A percentile compares a stretch with the other conserved stretches of the same genome.
phyloP scores from a whole-genome alignment of 1,139 yeast species.

The Eremothecium cymbalariae region DNA sequence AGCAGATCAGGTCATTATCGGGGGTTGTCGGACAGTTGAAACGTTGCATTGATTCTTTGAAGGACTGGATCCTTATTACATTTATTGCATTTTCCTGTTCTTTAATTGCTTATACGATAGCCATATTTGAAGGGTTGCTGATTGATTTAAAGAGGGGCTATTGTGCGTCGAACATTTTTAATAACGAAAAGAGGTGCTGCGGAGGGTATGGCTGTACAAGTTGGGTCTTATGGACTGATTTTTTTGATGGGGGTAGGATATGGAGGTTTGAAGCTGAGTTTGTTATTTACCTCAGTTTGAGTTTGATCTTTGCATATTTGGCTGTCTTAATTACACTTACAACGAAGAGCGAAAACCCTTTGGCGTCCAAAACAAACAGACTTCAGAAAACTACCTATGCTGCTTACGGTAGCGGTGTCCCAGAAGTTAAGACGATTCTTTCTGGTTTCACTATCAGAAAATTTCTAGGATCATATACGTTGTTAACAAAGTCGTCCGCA shows the following conservation, averaged over 20 bases:
- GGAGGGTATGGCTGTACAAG: conserved; percentile 31
- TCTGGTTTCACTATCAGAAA: conserved; percentile 50
- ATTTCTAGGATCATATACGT: conserved; percentile 49
- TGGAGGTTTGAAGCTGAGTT: conserved; percentile 31
- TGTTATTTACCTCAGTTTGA: conserved; percentile 36
- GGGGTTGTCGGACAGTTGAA: conserved; percentile 32
- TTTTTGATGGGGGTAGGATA: conserved; percentile 11
- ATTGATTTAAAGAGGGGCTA: conserved; percentile 52
- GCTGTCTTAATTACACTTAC: conserved; percentile 44
- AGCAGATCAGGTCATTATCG: conserved; percentile 33
- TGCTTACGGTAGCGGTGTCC: conserved; percentile 59
- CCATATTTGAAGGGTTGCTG: conserved; percentile 42
- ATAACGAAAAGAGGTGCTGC: conserved; percentile 43
- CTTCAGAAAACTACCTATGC: conserved; percentile 39
- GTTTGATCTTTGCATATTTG: conserved; percentile 39
- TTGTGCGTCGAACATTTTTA: conserved; percentile 42
- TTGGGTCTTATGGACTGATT: conserved; percentile 46
- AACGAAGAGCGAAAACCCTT: conserved; percentile 38
- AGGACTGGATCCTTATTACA: conserved; percentile 47
- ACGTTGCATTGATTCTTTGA: conserved; percentile 31
- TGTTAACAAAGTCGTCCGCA: conserved; percentile 44
- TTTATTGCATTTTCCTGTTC: conserved; percentile 45
- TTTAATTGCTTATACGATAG: conserved; percentile 45
- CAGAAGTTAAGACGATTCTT: conserved; percentile 49
- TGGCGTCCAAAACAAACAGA: conserved; percentile 9